Evolutionary conservation across 305 asterid genomes (phyloP).

Genomic region (Solanum hybrid): DNA sequence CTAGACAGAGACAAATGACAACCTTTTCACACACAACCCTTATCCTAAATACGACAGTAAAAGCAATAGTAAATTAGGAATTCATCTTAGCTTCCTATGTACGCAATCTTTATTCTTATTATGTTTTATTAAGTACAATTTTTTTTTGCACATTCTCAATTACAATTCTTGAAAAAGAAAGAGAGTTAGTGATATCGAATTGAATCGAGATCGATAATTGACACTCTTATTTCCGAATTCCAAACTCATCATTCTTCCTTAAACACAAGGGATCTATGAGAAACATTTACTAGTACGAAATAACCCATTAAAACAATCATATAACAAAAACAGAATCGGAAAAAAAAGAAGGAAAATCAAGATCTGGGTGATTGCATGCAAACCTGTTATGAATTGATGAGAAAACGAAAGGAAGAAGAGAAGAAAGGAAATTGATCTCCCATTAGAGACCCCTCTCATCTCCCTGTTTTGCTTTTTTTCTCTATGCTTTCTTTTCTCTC

Average conservation of each 20-base stretch:
- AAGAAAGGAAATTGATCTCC: conserved; percentile 29
- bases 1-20: not conserved
- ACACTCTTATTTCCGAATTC: not conserved
- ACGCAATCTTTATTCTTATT: not conserved
- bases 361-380: not conserved
- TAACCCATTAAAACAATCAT: not conserved
- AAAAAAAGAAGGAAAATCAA: not conserved
- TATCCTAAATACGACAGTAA: not conserved
- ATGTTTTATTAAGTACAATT: not conserved
- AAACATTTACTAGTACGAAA: not conserved
- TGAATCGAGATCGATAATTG: not conserved
- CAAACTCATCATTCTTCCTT: not conserved
- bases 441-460: conserved; percentile 47
- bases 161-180: not conserved
- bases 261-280: not conserved
- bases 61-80: not conserved
- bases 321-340: not conserved
- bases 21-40: not conserved
- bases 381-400: conserved; percentile 52
- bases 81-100: not conserved
- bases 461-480: not conserved
- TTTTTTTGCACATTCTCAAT: not conserved
- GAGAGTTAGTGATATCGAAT: not conserved
- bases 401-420: conserved; percentile 35
- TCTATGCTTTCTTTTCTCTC: not conserved